Base-by-base conservation (phyloP, 1,284 basidiomycete genomes). In the Rhodotorula sp. region DNA sequence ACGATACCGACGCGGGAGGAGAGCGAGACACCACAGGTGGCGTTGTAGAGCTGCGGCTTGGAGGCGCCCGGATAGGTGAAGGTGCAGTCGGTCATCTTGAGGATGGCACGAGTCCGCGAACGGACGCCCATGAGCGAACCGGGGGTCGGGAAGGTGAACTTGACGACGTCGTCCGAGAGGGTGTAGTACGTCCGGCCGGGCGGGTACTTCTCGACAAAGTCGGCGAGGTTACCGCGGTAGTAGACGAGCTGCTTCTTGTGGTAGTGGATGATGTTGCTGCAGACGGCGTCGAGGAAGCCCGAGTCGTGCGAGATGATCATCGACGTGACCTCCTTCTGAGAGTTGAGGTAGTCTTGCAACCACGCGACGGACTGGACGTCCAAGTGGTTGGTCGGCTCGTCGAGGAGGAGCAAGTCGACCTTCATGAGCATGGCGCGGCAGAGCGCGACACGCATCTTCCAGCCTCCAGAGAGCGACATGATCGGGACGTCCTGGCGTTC, bases 261-360 rank as follows among this genome's bases (percentile, higher is more conserved):
- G 84, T 98, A 99, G 84, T 98, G 95, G 77, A 98, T 92, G 79
- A 99, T 95, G 83, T 99, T 95, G 75, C 95, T 95, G 76, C 95
- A 97, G 71, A 98, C 88, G 82, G 92, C 91, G 85, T 99, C 95
- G 77, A 99, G 85, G 86, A 99, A 99, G 79, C 93, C 90, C 77
- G 94, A 97, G 84, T 99, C 95, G 86, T 99, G 95, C 84, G 93
- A 97, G 82, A 99, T 86, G 79, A 97, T 94, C 77, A 99, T 85
- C 81, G 92, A 95, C 66, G 95, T 99, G 75, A 95, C 86, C 75
- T 91, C 87, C 73, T 85, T 89, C 79, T 95, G 89, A 28, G 87
- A 85, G 72, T 86, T 87, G 60, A 97, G 86, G 84, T 94, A 99
- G 77, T 92, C 84, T 82, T 98, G 93, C 50, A 99, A 84, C 97